Conservation (phyloP, 805 yeast genomes). For the Wickerhamomyces queroliae region DNA sequence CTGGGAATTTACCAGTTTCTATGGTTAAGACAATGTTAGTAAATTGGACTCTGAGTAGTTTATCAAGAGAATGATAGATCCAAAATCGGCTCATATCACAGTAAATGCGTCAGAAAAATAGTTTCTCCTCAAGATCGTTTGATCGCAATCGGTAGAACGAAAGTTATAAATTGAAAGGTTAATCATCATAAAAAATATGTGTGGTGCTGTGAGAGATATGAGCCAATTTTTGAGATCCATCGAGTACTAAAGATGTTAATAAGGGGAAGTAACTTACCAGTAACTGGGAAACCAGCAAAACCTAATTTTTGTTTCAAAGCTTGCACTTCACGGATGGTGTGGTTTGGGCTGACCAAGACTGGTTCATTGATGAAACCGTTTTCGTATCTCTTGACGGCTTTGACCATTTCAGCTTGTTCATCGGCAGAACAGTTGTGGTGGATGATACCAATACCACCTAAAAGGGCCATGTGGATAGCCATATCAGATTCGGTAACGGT, state of each 20-base stretch:
- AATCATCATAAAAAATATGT: conserved; percentile 44
- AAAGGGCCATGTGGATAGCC: conserved; percentile 98
- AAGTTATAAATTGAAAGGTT: conserved; percentile 61
- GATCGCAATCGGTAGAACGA: conserved; percentile 99
- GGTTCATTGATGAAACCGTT: conserved; percentile 97
- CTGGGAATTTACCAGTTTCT: conserved; percentile 84
- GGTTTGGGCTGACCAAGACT: conserved; percentile 70
- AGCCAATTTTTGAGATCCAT: too few relatives aligned
- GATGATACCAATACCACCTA: conserved; percentile 98
- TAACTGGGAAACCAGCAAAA: conserved; percentile 97
- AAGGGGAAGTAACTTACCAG: conserved; percentile 81
- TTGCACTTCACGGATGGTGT: conserved; percentile 79
- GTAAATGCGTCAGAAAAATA: conserved; percentile 33
- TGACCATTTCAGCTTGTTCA: conserved; percentile 98
- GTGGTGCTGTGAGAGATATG: background rate
- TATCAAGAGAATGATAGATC: too few relatives aligned
- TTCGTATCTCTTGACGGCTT: conserved; percentile 92
- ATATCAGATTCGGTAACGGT: conserved; percentile 95
- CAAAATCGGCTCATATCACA: background rate
- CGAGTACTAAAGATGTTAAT: too few relatives aligned
- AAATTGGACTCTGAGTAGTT: conserved; percentile 2
- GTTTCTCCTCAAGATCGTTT: conserved; percentile 92
- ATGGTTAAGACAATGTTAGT: conserved; percentile 21
- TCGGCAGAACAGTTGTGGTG: conserved; percentile 97
- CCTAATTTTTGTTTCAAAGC: conserved; percentile 68